Percentiles rank a stretch among this genome's conserved stretches.
Conservation (phyloP, 108 stramenopile species). For the Cyclotella baltica region DNA sequence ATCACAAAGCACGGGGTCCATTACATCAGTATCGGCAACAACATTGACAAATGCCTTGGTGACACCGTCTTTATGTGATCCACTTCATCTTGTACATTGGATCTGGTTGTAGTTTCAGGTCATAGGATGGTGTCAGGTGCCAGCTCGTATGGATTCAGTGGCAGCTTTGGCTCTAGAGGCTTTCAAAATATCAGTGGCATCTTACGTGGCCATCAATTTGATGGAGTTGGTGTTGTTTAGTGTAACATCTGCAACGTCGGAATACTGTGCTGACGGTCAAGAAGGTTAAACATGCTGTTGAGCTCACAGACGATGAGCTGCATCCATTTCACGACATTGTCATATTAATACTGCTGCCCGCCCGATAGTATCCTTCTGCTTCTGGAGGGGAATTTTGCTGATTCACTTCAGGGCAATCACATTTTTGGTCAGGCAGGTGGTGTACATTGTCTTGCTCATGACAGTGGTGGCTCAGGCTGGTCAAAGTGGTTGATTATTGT, state of each 20-base stretch:
- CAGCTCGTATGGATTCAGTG: background rate
- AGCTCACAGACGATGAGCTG: background rate
- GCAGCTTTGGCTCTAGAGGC: background rate
- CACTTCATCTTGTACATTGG: slow-evolving; percentile 1
- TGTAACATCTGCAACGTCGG: background rate
- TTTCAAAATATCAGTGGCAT: background rate
- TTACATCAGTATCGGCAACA: background rate
- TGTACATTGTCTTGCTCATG: background rate
- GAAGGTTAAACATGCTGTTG: background rate
- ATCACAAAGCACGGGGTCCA: background rate
- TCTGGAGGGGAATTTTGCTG: too few species aligned
- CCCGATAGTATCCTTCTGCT: background rate
- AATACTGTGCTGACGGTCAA: background rate
- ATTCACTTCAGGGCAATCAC: background rate
- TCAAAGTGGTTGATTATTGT: too few species aligned
- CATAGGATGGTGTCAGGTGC: background rate
- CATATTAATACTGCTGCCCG: background rate
- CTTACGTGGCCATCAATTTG: background rate
- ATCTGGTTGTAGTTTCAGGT: background rate
- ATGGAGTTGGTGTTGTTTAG: background rate
- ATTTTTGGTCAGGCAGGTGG: background rate
- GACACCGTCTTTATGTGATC: background rate
- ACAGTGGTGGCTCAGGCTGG: background rate
- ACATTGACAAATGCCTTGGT: background rate
- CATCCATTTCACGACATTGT: background rate